Percentiles rank a stretch among this genome's conserved stretches.
Evolutionary conservation across 2,329 filamentous ascomycete genomes (phyloP).

Genomic region (Colletotrichum echinochloae): DNA sequence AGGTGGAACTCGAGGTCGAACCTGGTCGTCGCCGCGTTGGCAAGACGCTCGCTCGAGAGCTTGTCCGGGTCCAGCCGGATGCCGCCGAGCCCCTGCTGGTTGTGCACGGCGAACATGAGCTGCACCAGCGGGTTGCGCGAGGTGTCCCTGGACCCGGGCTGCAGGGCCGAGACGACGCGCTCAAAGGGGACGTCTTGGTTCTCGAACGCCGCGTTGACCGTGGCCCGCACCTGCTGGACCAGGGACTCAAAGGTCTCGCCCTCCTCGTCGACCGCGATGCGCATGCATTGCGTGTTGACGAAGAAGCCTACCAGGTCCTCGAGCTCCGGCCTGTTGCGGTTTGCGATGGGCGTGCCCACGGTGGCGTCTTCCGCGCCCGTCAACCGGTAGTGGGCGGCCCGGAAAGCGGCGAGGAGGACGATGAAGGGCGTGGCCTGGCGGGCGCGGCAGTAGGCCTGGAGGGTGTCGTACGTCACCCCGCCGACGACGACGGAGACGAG

Average conservation of each 20-base stretch:
- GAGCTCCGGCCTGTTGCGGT: conserved; percentile 6
- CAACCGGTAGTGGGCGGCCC: conserved; percentile 1
- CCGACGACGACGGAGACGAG: background rate
- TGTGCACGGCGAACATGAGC: conserved; percentile 13
- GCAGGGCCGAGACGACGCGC: conserved; percentile 5
- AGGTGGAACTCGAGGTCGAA: conserved; percentile 12
- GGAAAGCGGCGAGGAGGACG: conserved; percentile 5
- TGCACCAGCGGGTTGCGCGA: conserved; percentile 18
- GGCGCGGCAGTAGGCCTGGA: conserved; percentile 6
- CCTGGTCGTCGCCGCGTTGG: background rate
- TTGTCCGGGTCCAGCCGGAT: conserved; percentile 1
- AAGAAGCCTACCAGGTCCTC: conserved; percentile 18
- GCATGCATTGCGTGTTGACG: conserved; percentile 21
- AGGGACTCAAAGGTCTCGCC: conserved; percentile 14
- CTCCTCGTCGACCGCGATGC: background rate
- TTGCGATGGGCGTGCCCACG: conserved; percentile 1
- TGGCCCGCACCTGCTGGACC: conserved; percentile 2
- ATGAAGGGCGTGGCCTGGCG: conserved; percentile 6
- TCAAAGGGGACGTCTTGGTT: conserved; percentile 19
- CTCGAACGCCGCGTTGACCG: conserved; percentile 1
- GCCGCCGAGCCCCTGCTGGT: background rate
- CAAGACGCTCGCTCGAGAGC: background rate
- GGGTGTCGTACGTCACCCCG: background rate
- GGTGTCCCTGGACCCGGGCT: conserved; percentile 2
- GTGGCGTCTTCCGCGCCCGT: background rate